Conservation (phyloP, 805 yeast genomes). For the Myxozyma kluyveri region DNA sequence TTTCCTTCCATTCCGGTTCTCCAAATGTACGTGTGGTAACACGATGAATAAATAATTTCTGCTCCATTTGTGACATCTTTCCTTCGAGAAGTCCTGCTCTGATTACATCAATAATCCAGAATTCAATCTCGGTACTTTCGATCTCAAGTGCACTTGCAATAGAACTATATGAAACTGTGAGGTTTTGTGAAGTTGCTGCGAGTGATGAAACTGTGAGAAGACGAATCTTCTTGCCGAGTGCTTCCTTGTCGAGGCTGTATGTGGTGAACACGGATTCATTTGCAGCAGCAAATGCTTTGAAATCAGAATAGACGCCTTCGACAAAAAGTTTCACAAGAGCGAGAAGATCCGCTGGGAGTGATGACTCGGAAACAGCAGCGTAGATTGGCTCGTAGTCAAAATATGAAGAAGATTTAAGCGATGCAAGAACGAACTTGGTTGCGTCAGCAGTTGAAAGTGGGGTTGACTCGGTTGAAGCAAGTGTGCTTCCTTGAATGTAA, state of each 20-base stretch:
- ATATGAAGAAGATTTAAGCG: slow-evolving; percentile 14
- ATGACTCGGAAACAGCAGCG: background rate
- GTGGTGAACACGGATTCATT: slow-evolving; percentile 9
- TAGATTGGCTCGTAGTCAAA: slow-evolving; percentile 18
- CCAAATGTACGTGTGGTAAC: slow-evolving; percentile 41
- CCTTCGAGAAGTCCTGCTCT: slow-evolving; percentile 45
- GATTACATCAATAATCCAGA: slow-evolving; percentile 44
- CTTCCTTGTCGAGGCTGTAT: slow-evolving; percentile 18
- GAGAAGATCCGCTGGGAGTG: slow-evolving; percentile 28
- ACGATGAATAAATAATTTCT: slow-evolving; percentile 40
- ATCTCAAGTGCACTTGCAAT: slow-evolving; percentile 38
- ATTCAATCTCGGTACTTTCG: slow-evolving; percentile 39
- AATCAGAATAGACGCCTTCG: slow-evolving; percentile 22
- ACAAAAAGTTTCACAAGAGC: slow-evolving; percentile 35
- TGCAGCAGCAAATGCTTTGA: slow-evolving; percentile 13
- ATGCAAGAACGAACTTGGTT: slow-evolving; percentile 11
- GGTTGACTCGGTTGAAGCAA: slow-evolving; percentile 22
- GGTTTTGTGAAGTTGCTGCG: slow-evolving; percentile 23
- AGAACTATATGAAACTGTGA: slow-evolving; percentile 35
- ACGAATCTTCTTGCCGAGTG: slow-evolving; percentile 27
- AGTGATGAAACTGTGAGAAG: slow-evolving; percentile 29
- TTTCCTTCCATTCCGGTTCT: slow-evolving; percentile 40
- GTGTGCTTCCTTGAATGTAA: slow-evolving; percentile 31
- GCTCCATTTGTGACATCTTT: slow-evolving; percentile 43
- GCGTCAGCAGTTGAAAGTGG: slow-evolving; percentile 6